Percentiles rank a stretch among this genome's conserved stretches.
These are phyloP conservation scores for Galerina sulciceps DNA, from an alignment of 768 basidiomycete genomes.

Conservation along the genomic window DNA sequence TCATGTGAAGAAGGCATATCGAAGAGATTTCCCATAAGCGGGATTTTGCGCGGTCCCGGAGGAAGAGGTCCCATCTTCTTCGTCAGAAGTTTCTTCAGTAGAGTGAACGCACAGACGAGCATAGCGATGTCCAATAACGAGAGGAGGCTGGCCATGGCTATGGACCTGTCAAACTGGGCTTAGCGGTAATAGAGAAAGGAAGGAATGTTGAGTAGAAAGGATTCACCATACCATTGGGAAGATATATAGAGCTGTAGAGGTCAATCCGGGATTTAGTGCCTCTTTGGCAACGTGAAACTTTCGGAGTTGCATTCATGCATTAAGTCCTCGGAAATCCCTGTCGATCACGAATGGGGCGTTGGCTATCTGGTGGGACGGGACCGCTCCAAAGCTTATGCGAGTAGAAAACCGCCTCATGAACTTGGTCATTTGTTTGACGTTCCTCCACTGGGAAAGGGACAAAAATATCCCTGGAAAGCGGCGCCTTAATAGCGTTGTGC, in stretches of 20 bases:
- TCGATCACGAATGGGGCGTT: not conserved
- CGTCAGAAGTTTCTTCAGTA: slow-evolving; percentile 22
- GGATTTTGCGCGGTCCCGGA: slow-evolving; percentile 49
- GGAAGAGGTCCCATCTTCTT: slow-evolving; percentile 34
- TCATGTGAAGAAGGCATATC: slow-evolving; percentile 52
- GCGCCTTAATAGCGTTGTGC: not conserved
- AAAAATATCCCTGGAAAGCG: not conserved
- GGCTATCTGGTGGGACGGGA: slow-evolving; percentile 1
- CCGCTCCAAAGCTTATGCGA: not conserved
- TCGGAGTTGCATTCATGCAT: slow-evolving; percentile 4
- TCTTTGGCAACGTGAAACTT: slow-evolving; percentile 5
- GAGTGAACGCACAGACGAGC: slow-evolving; percentile 13
- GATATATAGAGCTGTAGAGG: slow-evolving; percentile 4
- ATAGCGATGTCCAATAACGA: slow-evolving; percentile 21
- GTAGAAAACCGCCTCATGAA: not conserved
- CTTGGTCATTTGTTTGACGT: not conserved
- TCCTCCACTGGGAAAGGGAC: not conserved
- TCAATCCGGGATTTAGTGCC: not conserved
- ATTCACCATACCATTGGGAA: not conserved
- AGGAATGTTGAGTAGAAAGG: not conserved
- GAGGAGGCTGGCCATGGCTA: slow-evolving; percentile 15
- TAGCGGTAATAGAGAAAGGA: not conserved
- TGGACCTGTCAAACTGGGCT: not conserved
- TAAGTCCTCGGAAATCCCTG: slow-evolving; percentile 21
- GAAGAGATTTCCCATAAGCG: slow-evolving; percentile 50